Conservation (phyloP, 768 basidiomycete genomes). For the Agaricus sinodeliciosus region DNA sequence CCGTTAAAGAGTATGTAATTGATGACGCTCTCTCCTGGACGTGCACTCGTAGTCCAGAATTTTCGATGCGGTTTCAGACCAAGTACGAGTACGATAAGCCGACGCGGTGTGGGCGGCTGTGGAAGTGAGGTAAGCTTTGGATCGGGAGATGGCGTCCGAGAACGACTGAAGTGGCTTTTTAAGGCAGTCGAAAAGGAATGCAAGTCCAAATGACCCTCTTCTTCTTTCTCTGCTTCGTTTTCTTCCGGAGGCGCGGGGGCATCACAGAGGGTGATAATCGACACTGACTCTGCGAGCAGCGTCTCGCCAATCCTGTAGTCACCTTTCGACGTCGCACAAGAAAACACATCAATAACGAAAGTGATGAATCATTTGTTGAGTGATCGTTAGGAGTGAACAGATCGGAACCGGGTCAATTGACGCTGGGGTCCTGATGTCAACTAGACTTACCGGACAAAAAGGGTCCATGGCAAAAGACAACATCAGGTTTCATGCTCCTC, state of each 20-base stretch:
- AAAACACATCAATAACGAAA: neutral
- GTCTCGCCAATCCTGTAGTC: constrained; percentile 57
- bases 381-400: neutral
- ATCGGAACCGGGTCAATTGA: neutral
- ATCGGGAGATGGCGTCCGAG: constrained; percentile 46
- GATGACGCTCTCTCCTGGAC: constrained; percentile 57
- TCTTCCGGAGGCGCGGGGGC: constrained; percentile 18
- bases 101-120: constrained; percentile 37
- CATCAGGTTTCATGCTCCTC: constrained; percentile 56
- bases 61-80: constrained; percentile 56
- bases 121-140: constrained; percentile 36
- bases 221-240: constrained; percentile 9
- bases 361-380: neutral
- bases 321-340: constrained; percentile 25
- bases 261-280: constrained; percentile 41
- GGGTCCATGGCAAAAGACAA: constrained; percentile 60
- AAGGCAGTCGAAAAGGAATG: constrained; percentile 29
- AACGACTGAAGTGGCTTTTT: constrained; percentile 37
- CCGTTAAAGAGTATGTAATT: constrained; percentile 57
- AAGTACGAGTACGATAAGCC: constrained; percentile 50
- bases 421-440: neutral
- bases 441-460: constrained; percentile 42
- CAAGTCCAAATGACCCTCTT: constrained; percentile 8
- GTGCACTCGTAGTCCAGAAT: constrained; percentile 52
- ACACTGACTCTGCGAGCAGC: constrained; percentile 48